phyloP scores from a whole-genome alignment of 495 filamentous ascomycete genomes.

The Sabuloglossum arenarium region DNA sequence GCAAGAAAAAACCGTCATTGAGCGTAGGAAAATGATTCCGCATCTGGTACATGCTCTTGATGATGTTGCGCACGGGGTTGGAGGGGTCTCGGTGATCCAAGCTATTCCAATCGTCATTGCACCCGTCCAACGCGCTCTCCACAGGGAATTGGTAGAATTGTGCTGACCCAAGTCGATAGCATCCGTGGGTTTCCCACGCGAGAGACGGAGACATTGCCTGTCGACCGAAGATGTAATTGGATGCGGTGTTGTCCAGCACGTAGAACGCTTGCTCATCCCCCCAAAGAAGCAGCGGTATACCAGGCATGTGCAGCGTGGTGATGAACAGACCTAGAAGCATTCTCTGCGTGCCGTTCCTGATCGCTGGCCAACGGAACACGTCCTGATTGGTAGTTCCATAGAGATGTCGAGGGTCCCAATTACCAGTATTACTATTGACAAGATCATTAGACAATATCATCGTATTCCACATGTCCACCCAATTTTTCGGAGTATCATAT shows the following conservation, averaged over 20 bases:
- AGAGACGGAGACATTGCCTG: conserved; percentile 26
- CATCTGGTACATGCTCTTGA: conserved; percentile 28
- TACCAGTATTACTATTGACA: conserved; percentile 26
- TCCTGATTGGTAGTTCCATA: conserved; percentile 31
- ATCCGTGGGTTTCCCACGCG: conserved; percentile 31
- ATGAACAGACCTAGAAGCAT: conserved; percentile 26
- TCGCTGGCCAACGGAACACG: conserved; percentile 29
- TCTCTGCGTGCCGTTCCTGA: conserved; percentile 25
- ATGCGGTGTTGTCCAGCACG: conserved; percentile 3
- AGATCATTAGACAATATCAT: conserved; percentile 26
- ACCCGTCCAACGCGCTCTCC: conserved; percentile 22
- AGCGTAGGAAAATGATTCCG: conserved; percentile 25
- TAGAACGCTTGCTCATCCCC: conserved; percentile 5
- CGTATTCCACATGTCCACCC: conserved; percentile 23
- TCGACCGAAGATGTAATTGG: conserved; percentile 20
- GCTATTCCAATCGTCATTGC: conserved; percentile 26
- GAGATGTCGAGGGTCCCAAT: conserved; percentile 30
- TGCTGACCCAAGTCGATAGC: conserved; percentile 25
- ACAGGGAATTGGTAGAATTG: conserved; percentile 26
- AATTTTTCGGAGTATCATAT: conserved; percentile 21
- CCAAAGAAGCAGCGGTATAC: conserved; percentile 25
- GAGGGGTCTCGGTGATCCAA: conserved; percentile 31
- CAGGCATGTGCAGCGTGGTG: conserved; percentile 25
- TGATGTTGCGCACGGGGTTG: conserved; percentile 26
- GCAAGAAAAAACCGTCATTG: conserved; percentile 25